These are phyloP conservation scores for Cercospora sojina DNA, from an alignment of 2,329 filamentous ascomycete species.

Conservation along the genomic window DNA sequence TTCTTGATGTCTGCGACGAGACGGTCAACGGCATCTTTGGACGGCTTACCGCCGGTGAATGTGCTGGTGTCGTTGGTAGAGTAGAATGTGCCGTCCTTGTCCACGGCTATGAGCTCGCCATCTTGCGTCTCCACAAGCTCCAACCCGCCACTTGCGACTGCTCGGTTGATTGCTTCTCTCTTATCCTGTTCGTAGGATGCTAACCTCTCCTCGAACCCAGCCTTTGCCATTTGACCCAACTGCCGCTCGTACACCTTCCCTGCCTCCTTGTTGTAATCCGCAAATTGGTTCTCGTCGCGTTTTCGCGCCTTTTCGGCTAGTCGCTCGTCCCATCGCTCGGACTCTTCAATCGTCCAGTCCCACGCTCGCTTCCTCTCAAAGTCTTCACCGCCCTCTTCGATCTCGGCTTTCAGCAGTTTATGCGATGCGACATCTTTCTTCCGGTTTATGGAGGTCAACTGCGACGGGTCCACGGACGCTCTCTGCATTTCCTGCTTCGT, in stretches of 20 bases:
- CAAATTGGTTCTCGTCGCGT: slow-evolving; percentile 83
- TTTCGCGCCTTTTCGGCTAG: slow-evolving; percentile 80
- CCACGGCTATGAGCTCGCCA: slow-evolving; percentile 90
- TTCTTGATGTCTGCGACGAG: slow-evolving; percentile 82
- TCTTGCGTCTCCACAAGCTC: slow-evolving; percentile 96
- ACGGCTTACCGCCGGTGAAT: slow-evolving; percentile 82
- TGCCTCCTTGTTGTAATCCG: slow-evolving; percentile 83
- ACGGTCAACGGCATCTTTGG: slow-evolving; percentile 81
- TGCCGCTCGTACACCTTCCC: slow-evolving; percentile 94
- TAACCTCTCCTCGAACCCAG: slow-evolving; percentile 44
- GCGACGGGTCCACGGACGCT: slow-evolving; percentile 70
- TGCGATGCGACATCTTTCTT: slow-evolving; percentile 85
- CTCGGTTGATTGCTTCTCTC: slow-evolving; percentile 77
- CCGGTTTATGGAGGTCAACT: slow-evolving; percentile 75
- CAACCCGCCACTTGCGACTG: slow-evolving; percentile 78
- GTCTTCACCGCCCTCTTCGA: slow-evolving; percentile 79
- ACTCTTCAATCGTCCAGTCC: slow-evolving; percentile 97
- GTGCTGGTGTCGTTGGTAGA: slow-evolving; percentile 76
- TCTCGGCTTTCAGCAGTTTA: slow-evolving; percentile 89
- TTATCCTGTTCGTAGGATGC: slow-evolving; percentile 87
- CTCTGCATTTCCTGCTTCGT: slow-evolving; percentile 80
- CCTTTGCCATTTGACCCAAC: slow-evolving; percentile 68
- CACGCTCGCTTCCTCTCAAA: slow-evolving; percentile 97
- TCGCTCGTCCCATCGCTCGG: slow-evolving; percentile 88
- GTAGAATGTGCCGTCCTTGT: slow-evolving; percentile 87